phyloP scores from a whole-genome alignment of 1,284 basidiomycete species.

The Irpex rosettiformis region DNA sequence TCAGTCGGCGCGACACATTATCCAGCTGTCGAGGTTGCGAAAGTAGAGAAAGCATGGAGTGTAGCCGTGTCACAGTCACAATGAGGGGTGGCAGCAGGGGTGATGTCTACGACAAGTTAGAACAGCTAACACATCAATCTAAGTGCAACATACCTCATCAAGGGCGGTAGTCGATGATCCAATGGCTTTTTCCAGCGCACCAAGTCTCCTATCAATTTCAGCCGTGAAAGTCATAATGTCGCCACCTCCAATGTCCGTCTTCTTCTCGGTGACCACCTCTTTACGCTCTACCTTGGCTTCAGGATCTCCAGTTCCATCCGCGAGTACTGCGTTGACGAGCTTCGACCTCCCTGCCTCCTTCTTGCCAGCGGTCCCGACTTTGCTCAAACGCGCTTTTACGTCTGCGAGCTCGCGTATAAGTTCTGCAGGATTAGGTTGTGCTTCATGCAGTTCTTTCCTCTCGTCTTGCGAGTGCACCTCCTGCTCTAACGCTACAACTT shows the following conservation, averaged over 20 bases:
- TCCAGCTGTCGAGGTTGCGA: constrained; percentile 97
- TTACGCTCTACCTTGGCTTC: background rate
- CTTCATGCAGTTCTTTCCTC: constrained; percentile 13
- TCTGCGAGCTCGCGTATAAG: constrained; percentile 74
- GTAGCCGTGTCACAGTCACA: constrained; percentile 78
- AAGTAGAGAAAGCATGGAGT: constrained; percentile 82
- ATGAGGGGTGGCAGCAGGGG: constrained; percentile 79
- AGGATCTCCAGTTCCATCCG: constrained; percentile 31
- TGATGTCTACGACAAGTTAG: constrained; percentile 39
- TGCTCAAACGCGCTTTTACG: constrained; percentile 63
- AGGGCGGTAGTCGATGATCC: constrained; percentile 68
- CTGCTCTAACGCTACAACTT: constrained; percentile 60
- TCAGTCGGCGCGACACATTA: constrained; percentile 92
- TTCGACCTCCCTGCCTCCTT: constrained; percentile 58
- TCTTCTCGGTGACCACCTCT: constrained; percentile 17
- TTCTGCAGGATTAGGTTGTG: constrained; percentile 68
- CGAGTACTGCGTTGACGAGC: constrained; percentile 58
- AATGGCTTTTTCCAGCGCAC: constrained; percentile 75
- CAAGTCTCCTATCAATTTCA: constrained; percentile 77
- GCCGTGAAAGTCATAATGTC: constrained; percentile 24
- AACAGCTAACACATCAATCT: background rate
- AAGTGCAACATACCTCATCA: constrained; percentile 60
- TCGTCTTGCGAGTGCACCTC: constrained; percentile 43
- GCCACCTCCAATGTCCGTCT: constrained; percentile 34
- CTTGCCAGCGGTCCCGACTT: constrained; percentile 44